Conservation (phyloP, 163 green algal species). For the Scenedesmus sp. region DNA sequence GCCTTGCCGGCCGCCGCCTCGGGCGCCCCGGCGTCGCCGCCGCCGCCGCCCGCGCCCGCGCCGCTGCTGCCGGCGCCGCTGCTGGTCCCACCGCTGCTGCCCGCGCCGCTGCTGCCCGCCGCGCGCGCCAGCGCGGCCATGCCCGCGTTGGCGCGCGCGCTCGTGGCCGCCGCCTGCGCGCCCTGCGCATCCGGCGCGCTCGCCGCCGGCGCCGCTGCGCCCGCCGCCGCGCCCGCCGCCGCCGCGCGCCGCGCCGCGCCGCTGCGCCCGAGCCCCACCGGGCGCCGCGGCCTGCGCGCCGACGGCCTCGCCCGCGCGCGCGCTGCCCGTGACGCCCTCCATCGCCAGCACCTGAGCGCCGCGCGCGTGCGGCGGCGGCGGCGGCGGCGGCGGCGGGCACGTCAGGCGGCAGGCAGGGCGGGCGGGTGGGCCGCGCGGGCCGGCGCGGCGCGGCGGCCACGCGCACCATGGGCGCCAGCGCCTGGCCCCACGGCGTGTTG, state of each 20-base stretch:
- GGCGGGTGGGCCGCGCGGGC: too few relatives aligned
- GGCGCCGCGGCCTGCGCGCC: too few relatives aligned
- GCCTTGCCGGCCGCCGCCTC: too few relatives aligned
- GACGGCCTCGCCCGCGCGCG: too few relatives aligned
- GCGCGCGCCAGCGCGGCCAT: constrained; percentile 4
- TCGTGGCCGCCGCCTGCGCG: background rate
- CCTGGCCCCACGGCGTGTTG: constrained; percentile 48
- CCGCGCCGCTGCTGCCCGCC: background rate
- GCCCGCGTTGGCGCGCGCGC: constrained; percentile 15
- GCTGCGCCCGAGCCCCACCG: too few relatives aligned
- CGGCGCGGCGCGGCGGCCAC: too few relatives aligned
- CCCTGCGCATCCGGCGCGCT: background rate
- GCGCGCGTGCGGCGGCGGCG: too few relatives aligned
- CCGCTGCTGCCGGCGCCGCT: constrained; percentile 4
- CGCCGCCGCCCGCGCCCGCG: background rate
- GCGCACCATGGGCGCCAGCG: constrained; percentile 56
- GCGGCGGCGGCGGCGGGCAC: too few relatives aligned
- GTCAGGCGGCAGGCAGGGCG: too few relatives aligned
- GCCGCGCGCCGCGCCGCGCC: background rate
- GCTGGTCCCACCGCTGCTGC: background rate
- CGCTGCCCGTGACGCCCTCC: constrained; percentile 47
- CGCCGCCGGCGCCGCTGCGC: constrained; percentile 4
- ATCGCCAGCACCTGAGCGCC: too few relatives aligned
- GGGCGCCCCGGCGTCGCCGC: too few relatives aligned
- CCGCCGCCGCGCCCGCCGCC: background rate